Evolutionary conservation across 805 yeast genomes (phyloP), one percentile per base, ranked within the genome.

Genomic region (Candida boleticola): DNA sequence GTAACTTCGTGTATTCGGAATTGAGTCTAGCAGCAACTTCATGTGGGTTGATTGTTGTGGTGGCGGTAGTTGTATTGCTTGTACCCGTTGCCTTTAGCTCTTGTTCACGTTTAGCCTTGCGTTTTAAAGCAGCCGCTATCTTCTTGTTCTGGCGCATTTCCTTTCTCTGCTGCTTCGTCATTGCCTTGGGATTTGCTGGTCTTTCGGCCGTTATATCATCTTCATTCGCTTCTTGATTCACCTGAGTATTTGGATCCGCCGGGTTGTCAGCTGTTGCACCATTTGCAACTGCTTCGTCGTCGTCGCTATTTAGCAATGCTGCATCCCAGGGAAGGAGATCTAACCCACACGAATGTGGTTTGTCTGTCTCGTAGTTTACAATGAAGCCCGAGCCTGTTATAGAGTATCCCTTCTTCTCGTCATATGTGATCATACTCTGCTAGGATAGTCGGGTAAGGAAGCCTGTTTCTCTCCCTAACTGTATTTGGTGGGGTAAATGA

Each of bases 311-410:
- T 18, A 35, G 36, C 10, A 42, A 43, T 34, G 48, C 54, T 17
- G 39, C 37, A 7, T 49, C 50, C 74, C 76, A 71, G n/a, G 59
- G 49, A 17, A 74, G 55, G 30, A 52, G 62, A 43, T 73, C 77
- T 48, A 75, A 68, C 11, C 80, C 80, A 49, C 64, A 63, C 1
- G 47, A 47, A 18, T 14, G 36, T 16, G 17, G 29, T 11, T 20
- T 18, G n/a, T 30, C 29, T 6, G 35, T 5, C 16, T 31, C 35
- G 13, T 14, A 31, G 13, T 31, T 31, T 20, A 31, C 35, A 11
- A 31, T 17, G 16, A 17, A 31, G 20, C 35, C 35, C 16, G 11
- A 14, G 11, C 20, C 20, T 14, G 16, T 29, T 9, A 22, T 37
- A 14, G 10, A 37, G 17, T 23, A 37, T 11, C 39, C 39, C 10